phyloP scores from a whole-genome alignment of 2,329 filamentous ascomycete genomes.

The Beauveria asiatica region DNA sequence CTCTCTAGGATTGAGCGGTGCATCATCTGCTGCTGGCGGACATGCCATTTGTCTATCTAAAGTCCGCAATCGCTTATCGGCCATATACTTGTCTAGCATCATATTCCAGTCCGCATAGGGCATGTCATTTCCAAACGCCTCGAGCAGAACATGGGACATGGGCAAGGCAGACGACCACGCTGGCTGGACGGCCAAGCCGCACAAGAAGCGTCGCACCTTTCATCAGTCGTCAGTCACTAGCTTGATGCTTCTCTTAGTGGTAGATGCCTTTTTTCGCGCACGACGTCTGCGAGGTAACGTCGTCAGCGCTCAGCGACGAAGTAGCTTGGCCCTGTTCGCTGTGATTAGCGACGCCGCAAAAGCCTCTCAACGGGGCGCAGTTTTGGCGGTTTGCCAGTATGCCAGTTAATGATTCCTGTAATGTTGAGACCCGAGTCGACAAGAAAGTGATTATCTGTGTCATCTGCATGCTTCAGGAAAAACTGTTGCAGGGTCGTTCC shows the following conservation, averaged over 20 bases:
- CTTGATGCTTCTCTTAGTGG: not conserved
- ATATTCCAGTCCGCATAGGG: not conserved
- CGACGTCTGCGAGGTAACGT: no score
- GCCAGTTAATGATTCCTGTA: conserved; percentile 20
- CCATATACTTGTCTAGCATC: not conserved
- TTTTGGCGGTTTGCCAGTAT: conserved; percentile 7
- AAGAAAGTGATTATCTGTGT: conserved; percentile 37
- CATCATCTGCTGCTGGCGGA: no score
- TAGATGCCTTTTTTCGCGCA: not conserved
- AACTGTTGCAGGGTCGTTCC: no score
- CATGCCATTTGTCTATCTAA: no score
- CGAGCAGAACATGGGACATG: not conserved
- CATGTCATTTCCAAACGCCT: not conserved
- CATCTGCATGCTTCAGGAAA: conserved; percentile 30
- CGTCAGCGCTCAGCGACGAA: not conserved
- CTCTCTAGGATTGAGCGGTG: no score
- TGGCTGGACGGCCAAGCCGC: not conserved
- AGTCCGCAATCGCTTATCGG: not conserved
- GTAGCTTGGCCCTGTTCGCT: not conserved
- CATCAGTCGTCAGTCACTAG: not conserved
- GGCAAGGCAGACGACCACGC: not conserved
- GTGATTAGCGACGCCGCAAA: conserved; percentile 4
- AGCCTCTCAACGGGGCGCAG: not conserved
- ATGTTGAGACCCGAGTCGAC: conserved; percentile 33
- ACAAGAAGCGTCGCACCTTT: not conserved